Percentiles rank a stretch among this genome's conserved stretches.
These are phyloP conservation scores for Xylaria venustula DNA, from an alignment of 495 filamentous ascomycete genomes.

Conservation along the genomic window DNA sequence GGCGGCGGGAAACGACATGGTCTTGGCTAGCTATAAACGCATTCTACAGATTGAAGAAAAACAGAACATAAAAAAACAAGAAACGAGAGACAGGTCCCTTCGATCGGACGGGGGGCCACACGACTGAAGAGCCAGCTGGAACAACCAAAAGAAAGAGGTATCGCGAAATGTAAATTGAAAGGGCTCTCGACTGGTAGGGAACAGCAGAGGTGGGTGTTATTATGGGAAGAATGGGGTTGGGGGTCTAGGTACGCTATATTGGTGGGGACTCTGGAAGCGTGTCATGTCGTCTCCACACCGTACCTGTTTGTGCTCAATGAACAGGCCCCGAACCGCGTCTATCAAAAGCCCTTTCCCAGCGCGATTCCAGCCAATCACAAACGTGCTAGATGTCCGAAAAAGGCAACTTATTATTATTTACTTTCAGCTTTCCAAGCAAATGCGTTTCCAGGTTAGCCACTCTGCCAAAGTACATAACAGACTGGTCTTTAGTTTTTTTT, in stretches of 20 bases:
- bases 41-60: constrained; percentile 18
- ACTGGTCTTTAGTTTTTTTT: too few relatives aligned
- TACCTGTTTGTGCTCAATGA: neutral
- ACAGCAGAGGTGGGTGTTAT: constrained; percentile 10
- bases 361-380: constrained; percentile 25
- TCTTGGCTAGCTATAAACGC: constrained; percentile 18
- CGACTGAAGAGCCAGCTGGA: neutral
- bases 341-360: constrained; percentile 12
- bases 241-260: too few relatives aligned
- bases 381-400: constrained; percentile 18
- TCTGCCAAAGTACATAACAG: constrained; percentile 1
- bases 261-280: constrained; percentile 10
- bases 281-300: constrained; percentile 15
- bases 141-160: neutral
- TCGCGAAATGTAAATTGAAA: too few relatives aligned
- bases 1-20: constrained; percentile 29
- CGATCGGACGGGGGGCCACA: neutral
- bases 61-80: constrained; percentile 17
- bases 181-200: neutral
- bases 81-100: constrained; percentile 27
- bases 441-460: constrained; percentile 27
- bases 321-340: constrained; percentile 17
- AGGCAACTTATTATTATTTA: constrained; percentile 34
- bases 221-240: constrained; percentile 15
- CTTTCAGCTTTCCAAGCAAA: constrained; percentile 16